phyloP scores from a whole-genome alignment of 177 flowering plant genomes.

The Vitis hybrid region DNA sequence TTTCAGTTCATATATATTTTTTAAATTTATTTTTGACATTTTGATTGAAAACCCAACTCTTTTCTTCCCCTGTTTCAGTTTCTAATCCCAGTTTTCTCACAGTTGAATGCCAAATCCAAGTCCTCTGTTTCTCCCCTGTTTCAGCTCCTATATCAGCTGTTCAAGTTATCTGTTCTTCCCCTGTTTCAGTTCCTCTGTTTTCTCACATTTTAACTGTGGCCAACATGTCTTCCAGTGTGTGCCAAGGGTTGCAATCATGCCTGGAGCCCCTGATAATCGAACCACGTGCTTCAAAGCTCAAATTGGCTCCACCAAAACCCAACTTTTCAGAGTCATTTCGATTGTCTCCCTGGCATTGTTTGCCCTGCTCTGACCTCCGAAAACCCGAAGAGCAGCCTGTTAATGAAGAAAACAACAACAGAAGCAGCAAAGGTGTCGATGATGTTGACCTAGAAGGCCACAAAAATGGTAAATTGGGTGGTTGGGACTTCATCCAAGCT shows the following conservation, averaged over 20 bases:
- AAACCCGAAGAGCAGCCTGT: background rate
- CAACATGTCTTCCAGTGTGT: conserved; percentile 41
- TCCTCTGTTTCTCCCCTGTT: too few species aligned
- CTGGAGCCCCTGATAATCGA: conserved; percentile 37
- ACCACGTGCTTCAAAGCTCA: conserved; percentile 27
- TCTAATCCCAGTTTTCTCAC: too few species aligned
- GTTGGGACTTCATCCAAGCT: conserved; percentile 51
- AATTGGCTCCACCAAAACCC: conserved; percentile 24
- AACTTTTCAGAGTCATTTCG: background rate
- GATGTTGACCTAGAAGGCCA: background rate
- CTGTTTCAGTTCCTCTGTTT: conserved; percentile 6
- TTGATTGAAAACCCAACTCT: too few species aligned
- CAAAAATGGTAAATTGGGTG: conserved; percentile 17
- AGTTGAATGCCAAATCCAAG: too few species aligned
- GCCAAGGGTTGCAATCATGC: conserved; percentile 42
- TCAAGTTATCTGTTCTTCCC: too few species aligned
- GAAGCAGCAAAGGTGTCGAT: background rate
- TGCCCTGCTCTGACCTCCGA: too few species aligned
- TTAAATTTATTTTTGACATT: too few species aligned
- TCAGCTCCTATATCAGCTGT: too few species aligned
- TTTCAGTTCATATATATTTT: too few species aligned
- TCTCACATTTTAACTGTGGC: background rate
- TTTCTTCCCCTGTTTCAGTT: too few species aligned
- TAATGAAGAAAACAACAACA: background rate
- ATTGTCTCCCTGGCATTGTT: too few species aligned